Evolutionary conservation across 176 grass and related monocot species (phyloP).

Genomic region (Zoysia japonica): DNA sequence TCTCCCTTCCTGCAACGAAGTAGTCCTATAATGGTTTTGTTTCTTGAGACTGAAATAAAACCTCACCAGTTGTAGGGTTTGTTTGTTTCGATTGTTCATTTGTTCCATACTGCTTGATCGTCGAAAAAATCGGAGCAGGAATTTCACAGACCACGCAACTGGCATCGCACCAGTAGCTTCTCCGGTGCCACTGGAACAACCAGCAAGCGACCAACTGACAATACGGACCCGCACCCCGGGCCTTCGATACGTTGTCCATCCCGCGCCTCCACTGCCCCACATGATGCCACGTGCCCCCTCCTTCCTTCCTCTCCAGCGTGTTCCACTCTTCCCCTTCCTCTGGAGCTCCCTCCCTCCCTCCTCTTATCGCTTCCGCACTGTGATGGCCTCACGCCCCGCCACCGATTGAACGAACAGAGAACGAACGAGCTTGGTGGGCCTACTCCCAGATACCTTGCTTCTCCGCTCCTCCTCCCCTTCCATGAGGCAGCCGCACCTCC

Average conservation of each 20-base stretch:
- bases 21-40: conserved; percentile 14
- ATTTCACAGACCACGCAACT: conserved; percentile 5
- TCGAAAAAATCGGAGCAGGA: neutral
- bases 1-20: neutral
- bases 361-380: conserved; percentile 43
- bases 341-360: neutral
- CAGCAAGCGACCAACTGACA: neutral
- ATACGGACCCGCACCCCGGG: neutral
- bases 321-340: neutral
- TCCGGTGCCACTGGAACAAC: neutral
- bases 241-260: neutral
- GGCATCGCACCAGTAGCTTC: conserved; percentile 8
- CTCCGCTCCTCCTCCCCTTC: neutral
- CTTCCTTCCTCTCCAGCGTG: conserved; percentile 14
- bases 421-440: neutral
- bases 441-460: conserved; percentile 19
- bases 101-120: neutral
- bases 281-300: conserved; percentile 37
- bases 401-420: conserved; percentile 21
- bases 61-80: neutral
- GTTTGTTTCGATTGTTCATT: neutral
- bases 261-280: conserved; percentile 14
- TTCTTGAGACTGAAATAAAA: neutral
- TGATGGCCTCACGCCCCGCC: conserved; percentile 32
- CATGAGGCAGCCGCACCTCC: conserved; percentile 73